Evolutionary conservation across 2,329 filamentous ascomycete genomes (phyloP), one percentile per base, ranked within the genome.

Genomic region (Dothistroma septosporum): DNA sequence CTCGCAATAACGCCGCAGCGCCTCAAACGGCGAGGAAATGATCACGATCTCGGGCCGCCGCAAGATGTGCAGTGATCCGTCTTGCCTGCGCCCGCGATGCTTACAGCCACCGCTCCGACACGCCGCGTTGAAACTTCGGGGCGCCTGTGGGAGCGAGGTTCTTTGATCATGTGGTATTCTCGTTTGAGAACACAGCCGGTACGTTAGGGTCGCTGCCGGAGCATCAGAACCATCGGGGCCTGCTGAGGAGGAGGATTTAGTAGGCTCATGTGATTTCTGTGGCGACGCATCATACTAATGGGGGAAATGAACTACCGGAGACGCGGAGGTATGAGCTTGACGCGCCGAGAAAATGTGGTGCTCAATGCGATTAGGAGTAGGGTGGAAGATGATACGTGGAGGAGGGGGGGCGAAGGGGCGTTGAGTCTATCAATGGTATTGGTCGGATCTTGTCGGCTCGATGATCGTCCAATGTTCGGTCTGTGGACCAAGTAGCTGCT

Each of bases 371-470:
- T 11, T 22, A 22, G 9, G 19, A 41, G 37, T 10, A 12, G 37
- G 37, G 37, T 49, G 5, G 47, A 49, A 16, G 47, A 49, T 77
- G 0, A 76, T 80, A 19, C 70, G 72, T 11, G 76, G 77, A 0
- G 70, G 73, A 55, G 73, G 61, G 0, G 73, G 77, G 61, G 46
- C 5, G 22, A n/a, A n/a, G n/a, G n/a, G n/a, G n/a, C n/a, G n/a
- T 49, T 19, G 21, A 49, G 5, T 49, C n/a, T 16, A 41, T 41
- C 37, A 41, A 41, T 16, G n/a, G 8, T 16, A 41, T 41, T 16
- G n/a, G 37, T 16, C 37, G 37, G 14, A 16, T 12, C 4, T 16
- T 41, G 14, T 16, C n/a, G 37, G 37, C 8, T n/a, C n/a, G n/a
- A n/a, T n/a, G n/a, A n/a, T n/a, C n/a, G n/a, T n/a, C 8, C n/a